phyloP scores from a whole-genome alignment of 208 protist genomes.

The Acanthamoeba culbertsoni region DNA sequence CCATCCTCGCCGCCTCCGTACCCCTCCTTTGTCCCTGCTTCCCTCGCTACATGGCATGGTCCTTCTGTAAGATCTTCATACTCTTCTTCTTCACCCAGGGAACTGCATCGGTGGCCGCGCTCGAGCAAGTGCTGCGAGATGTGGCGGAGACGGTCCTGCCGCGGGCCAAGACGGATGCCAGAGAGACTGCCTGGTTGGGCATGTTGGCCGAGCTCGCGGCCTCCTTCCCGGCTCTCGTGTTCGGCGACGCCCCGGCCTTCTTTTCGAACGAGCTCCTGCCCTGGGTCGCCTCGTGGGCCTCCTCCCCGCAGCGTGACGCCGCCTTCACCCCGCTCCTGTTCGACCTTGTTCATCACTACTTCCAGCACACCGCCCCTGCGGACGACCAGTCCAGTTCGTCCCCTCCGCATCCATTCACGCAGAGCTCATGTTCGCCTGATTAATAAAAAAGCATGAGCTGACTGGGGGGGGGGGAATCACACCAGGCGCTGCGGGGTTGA shows the following conservation, averaged over 20 bases:
- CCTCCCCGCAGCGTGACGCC: not conserved
- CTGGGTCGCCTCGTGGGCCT: not conserved
- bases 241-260: not conserved
- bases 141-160: not conserved
- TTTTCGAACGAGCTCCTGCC: not conserved
- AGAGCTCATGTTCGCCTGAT: no score
- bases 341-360: not conserved
- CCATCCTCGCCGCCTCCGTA: not conserved
- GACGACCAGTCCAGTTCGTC: not conserved
- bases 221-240: not conserved
- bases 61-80: not conserved
- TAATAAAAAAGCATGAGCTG: no score
- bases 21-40: not conserved
- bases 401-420: no score
- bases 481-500: not conserved
- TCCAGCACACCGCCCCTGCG: not conserved
- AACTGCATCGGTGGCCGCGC: not conserved
- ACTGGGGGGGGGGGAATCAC: not conserved
- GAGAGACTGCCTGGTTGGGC: not conserved
- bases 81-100: not conserved
- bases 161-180: not conserved
- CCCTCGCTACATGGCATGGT: no score
- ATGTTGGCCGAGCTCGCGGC: not conserved
- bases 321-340: not conserved
- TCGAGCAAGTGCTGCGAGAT: constrained; percentile 18